phyloP scores from a whole-genome alignment of 108 stramenopile species.

The Nitzschia inconspicua region DNA sequence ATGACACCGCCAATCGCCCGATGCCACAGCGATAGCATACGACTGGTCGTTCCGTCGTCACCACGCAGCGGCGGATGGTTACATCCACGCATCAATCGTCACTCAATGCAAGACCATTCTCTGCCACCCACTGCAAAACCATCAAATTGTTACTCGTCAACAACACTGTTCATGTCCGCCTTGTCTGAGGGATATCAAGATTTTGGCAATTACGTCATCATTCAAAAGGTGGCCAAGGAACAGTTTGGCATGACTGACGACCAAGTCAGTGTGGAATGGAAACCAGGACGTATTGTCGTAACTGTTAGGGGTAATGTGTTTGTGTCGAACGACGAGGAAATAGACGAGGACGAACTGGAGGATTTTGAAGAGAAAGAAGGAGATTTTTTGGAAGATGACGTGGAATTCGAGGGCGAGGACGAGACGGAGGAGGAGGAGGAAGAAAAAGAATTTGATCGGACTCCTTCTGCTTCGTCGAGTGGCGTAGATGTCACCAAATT shows the following conservation, averaged over 20 bases:
- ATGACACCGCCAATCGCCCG: too few relatives aligned
- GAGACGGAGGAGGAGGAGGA: constrained; percentile 13
- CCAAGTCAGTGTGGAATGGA: constrained; percentile 56
- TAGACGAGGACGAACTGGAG: constrained; percentile 2
- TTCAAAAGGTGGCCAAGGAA: constrained; percentile 25
- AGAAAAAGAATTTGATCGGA: not conserved
- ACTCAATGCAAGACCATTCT: too few relatives aligned
- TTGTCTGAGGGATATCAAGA: constrained; percentile 25
- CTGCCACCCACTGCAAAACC: too few relatives aligned
- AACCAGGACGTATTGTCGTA: constrained; percentile 47
- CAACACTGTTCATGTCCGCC: too few relatives aligned
- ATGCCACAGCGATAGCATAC: too few relatives aligned
- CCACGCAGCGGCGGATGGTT: too few relatives aligned
- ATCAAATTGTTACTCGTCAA: too few relatives aligned
- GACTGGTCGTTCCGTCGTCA: too few relatives aligned
- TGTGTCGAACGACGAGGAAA: constrained; percentile 6
- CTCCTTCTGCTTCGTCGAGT: not conserved
- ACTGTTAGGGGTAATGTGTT: constrained; percentile 43
- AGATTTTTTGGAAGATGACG: constrained; percentile 5
- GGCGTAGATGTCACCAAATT: constrained; percentile 43
- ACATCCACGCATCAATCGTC: too few relatives aligned
- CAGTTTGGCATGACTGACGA: constrained; percentile 21
- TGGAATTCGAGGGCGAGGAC: constrained; percentile 1
- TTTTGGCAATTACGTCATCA: constrained; percentile 35
- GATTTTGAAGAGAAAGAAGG: constrained; percentile 9